Evolutionary conservation across 1,284 basidiomycete genomes (phyloP), one percentile per base, ranked within the genome.

Genomic region (Athelia psychrophila): DNA sequence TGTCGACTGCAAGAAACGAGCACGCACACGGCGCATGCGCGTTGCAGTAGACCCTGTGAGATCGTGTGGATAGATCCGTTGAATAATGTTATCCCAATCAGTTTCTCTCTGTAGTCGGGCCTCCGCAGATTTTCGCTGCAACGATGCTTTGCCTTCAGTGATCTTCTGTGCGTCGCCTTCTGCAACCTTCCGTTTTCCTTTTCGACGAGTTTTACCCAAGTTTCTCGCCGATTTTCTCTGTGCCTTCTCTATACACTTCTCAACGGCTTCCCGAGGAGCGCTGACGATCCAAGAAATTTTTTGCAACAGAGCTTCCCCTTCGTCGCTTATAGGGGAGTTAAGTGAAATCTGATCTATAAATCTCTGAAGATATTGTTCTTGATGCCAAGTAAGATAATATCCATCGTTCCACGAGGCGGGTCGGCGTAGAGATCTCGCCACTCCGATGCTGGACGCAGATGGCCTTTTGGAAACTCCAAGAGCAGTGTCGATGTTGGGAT

Each of bases 371-470:
- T 83, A 89, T 55, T 80, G 79, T 44, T 69, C 78, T 63, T 91
- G 88, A 60, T 83, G 78, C 77, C 79, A 83, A 0, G 86, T 84
- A 42, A 91, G 64, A 42, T 72, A 71, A 58, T 89, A 90, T 3
- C 72, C 65, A 6, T 75, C 59, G 30, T 68, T 75, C 88, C 88
- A 91, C 1, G 84, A 81, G 1, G 66, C 68, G n/a, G 64, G 56
- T 18, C 84, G 79, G 44, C 79, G 78, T 19, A 84, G 67, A 23
- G 75, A 74, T 55, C 74, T 74, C 49, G 69, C 70, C 25, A 75
- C 38, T 18, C 38, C 38, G 5, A 42, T 42, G n/a, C 44, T 46
- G 9, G 25, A 6, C 19, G 10, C 24, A 10, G 44, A 46, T 12
- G 44, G 44, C 24, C 44, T 6, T 4, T n/a, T 46, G n/a, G 25